Evolutionary conservation across 1,284 basidiomycete species (phyloP), one percentile per base, ranked within the genome.

Genomic region (Cronartium quercuum): DNA sequence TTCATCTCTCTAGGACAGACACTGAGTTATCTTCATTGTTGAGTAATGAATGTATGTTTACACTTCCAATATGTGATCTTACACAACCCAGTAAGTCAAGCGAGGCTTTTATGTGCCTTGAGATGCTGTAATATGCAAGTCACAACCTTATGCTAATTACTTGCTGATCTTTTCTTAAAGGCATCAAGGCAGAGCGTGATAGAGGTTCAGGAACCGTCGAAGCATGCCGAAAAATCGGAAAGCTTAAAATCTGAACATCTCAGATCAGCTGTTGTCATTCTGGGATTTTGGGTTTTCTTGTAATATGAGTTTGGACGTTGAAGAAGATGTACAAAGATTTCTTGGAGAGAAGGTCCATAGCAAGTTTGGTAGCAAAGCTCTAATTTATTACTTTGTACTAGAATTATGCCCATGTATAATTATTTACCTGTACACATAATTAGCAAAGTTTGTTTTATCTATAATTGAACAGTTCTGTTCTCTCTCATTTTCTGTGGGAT

Each of bases 41-140:
- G 21, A 74, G 51, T 38, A 40, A 42, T 7, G 51, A 74, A 42
- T 74, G 71, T 55, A 74, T 66, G 71, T 74, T 74, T 51, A 66
- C 38, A 15, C 71, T 74, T 61, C 71, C 71, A 18, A 61, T 74
- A n/a, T 74, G 71, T 51, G 71, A 74, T 66, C 51, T 74, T 1
- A 74, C 71, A 9, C 57, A 63, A 42, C 35, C 44, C 58, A 63
- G 71, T 74, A 47, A 66, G 47, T 24, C 3, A 6, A 40, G 47
- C 35, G 4, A 51, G 21, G 10, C 24, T n/a, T 29, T 51, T 4
- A 34, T 21, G 21, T 44, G 7, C 37, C 21, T 62, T 34, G 13
- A 18, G 6, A n/a, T 44, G 21, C 13, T 7, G 29, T 44, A 7
- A 34, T 34, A 18, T 2, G 2, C 7, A 18, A 63, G 21, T 37